Percentiles rank a stretch among this genome's conserved stretches.
phyloP scores from a whole-genome alignment of 2,329 filamentous ascomycete species.

The Teratosphaeriaceae sp. region DNA sequence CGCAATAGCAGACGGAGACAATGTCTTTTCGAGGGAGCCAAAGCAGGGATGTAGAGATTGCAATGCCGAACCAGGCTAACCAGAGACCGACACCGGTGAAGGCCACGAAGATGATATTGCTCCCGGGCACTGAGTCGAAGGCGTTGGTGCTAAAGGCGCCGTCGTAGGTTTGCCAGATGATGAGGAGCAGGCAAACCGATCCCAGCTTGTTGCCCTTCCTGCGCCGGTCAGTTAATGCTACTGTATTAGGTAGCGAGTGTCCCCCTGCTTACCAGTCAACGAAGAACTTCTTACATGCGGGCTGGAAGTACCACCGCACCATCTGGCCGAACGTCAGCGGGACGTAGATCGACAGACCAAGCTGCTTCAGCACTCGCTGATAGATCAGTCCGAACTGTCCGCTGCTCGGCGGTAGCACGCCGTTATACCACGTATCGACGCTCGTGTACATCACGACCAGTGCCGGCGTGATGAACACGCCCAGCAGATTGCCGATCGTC shows the following conservation, averaged over 20 bases:
- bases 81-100: constrained; percentile 62
- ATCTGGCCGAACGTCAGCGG: constrained; percentile 57
- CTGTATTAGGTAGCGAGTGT: too few species aligned
- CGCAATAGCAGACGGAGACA: constrained; percentile 66
- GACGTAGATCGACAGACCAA: constrained; percentile 60
- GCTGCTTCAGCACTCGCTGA: constrained; percentile 58
- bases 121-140: constrained; percentile 50
- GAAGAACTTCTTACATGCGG: constrained; percentile 49
- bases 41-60: constrained; percentile 47
- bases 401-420: constrained; percentile 49
- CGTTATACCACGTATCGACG: constrained; percentile 46
- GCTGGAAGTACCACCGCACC: constrained; percentile 50
- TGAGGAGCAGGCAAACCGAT: constrained; percentile 40
- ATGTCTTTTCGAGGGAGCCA: constrained; percentile 56
- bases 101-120: constrained; percentile 59
- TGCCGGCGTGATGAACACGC: constrained; percentile 60
- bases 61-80: constrained; percentile 56
- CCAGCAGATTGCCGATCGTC: constrained; percentile 62
- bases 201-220: constrained; percentile 41
- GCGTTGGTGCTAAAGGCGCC: constrained; percentile 58
- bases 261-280: too few species aligned
- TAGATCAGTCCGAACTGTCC: constrained; percentile 57
- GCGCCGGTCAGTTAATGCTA: too few species aligned
- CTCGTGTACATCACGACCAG: constrained; percentile 57
- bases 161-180: constrained; percentile 62